Evolutionary conservation across 371 early-diverging fungal species (phyloP).

Genomic region (Lichtheimia ornata): DNA sequence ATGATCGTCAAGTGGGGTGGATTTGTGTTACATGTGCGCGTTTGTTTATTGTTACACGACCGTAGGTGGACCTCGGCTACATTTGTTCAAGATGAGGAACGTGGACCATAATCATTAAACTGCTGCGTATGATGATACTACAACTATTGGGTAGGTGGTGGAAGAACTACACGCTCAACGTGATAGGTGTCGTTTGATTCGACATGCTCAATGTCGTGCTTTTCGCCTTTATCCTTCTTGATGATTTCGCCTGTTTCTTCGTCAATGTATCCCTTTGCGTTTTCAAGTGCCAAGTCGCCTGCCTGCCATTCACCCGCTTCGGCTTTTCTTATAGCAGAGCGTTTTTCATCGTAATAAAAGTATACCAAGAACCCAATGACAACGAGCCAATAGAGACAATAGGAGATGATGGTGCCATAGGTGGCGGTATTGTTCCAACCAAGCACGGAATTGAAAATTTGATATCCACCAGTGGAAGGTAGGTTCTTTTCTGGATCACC

Average conservation of each 20-base stretch:
- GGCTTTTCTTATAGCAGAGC: conserved; percentile 32
- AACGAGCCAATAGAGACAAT: conserved; percentile 77
- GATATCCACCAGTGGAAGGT: conserved; percentile 24
- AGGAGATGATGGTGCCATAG: conserved; percentile 67
- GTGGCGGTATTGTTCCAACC: conserved; percentile 83
- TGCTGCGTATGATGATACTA: too few species aligned
- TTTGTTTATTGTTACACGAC: too few species aligned
- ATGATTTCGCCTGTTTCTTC: conserved; percentile 9
- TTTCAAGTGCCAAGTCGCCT: conserved; percentile 9
- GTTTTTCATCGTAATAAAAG: conserved; percentile 40
- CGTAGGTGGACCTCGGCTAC: too few species aligned
- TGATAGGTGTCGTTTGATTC: not conserved
- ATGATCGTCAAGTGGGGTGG: too few species aligned
- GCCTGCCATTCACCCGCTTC: conserved; percentile 11
- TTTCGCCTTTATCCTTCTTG: not conserved
- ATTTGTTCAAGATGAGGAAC: too few species aligned
- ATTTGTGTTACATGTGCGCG: too few species aligned
- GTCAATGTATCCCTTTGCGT: conserved; percentile 10
- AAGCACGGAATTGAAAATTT: conserved; percentile 72
- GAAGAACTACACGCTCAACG: not conserved
- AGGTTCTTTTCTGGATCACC: conserved; percentile 15
- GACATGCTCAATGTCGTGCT: too few species aligned
- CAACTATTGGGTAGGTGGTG: too few species aligned
- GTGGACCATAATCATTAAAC: too few species aligned
- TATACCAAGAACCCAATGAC: conserved; percentile 52